These are phyloP conservation scores for Hibiscus tridactylites DNA, from an alignment of 345 rosid genomes.

Conservation along the genomic window DNA sequence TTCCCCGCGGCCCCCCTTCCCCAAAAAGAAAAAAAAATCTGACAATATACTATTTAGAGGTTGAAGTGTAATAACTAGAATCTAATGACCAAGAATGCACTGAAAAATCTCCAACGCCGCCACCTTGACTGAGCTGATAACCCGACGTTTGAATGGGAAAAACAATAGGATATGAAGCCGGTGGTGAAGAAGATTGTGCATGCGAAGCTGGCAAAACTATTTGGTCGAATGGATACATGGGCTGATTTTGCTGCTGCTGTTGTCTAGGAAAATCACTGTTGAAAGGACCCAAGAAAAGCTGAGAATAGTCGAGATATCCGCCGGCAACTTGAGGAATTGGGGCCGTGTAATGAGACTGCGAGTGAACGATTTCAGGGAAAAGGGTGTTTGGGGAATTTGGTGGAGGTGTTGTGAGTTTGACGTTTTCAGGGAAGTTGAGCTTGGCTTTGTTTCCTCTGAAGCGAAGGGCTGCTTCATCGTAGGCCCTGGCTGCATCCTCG, in stretches of 20 bases:
- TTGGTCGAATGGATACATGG: constrained; percentile 31
- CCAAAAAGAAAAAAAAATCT: neutral
- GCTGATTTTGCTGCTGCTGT: neutral
- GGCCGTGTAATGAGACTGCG: constrained; percentile 7
- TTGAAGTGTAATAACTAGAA: neutral
- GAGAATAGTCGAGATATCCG: constrained; percentile 8
- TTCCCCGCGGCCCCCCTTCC: no score
- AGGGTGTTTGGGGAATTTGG: constrained; percentile 21
- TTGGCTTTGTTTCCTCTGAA: constrained; percentile 93
- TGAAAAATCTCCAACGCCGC: constrained; percentile 3
- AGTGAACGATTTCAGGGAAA: constrained; percentile 21
- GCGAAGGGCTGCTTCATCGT: constrained; percentile 76
- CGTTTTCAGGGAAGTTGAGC: constrained; percentile 96
- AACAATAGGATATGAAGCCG: constrained; percentile 10
- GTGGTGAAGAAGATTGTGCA: constrained; percentile 26
- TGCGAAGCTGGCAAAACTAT: constrained; percentile 20
- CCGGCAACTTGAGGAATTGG: constrained; percentile 15
- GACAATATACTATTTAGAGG: neutral
- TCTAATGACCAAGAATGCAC: constrained; percentile 1
- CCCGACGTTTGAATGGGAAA: constrained; percentile 12
- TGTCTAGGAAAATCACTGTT: constrained; percentile 10
- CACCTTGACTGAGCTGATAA: constrained; percentile 9
- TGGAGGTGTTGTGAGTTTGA: constrained; percentile 40
- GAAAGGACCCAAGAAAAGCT: constrained; percentile 3
- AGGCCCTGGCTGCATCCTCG: constrained; percentile 86